Base-by-base conservation (phyloP, 2,329 filamentous ascomycete species). In the Colletotrichum sp. region DNA sequence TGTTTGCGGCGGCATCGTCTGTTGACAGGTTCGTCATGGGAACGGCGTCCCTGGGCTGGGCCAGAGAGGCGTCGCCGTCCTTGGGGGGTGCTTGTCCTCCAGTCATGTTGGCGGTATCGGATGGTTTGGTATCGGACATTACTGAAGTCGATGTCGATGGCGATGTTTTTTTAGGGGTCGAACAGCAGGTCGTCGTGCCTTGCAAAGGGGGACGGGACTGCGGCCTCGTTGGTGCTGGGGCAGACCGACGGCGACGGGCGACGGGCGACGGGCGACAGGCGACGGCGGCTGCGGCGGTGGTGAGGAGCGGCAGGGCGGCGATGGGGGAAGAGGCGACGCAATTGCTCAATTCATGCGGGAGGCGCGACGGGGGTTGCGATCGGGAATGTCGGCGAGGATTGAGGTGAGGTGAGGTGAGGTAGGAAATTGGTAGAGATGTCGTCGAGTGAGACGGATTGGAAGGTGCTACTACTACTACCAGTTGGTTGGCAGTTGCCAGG, bases 1-100 rank as follows among this genome's bases (percentile, higher is more conserved):
- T 67, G 38, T 73, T 64, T 69, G 64, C 48, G n/a, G 75, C 67
- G 16, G 61, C 13, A 21, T 69, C 75, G 38, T 78, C 73, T 26
- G 66, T 69, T 6, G 68, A 71, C 12, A 86, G 83, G 69, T 76
- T 81, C 74, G 82, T 80, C 84, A 85, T 84, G 63, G 82, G 80
- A 36, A 86, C 83, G 72, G 84, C 83, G 77, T 85, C 85, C 66
- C 77, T 81, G 70, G 82, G 81, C 76, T 85, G 83, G 36, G 82
- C 78, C 72, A 84, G 80, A 34, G 81, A 79, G 72, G 77, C 73
- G 65, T 82, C 80, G 69, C 69, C 69, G 18, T 74, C 66, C 61
- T 74, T 76, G 21, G 52, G 48, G 30, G 64, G 13, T 7, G 48
- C 26, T 55, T 81, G 82, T 77, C 79, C 81, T 79, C 82, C 80